A percentile compares a stretch with the other conserved stretches of the same genome.
These are phyloP conservation scores for Rhodotorula sp. DNA, from an alignment of 1,284 basidiomycete genomes.

Conservation along the genomic window DNA sequence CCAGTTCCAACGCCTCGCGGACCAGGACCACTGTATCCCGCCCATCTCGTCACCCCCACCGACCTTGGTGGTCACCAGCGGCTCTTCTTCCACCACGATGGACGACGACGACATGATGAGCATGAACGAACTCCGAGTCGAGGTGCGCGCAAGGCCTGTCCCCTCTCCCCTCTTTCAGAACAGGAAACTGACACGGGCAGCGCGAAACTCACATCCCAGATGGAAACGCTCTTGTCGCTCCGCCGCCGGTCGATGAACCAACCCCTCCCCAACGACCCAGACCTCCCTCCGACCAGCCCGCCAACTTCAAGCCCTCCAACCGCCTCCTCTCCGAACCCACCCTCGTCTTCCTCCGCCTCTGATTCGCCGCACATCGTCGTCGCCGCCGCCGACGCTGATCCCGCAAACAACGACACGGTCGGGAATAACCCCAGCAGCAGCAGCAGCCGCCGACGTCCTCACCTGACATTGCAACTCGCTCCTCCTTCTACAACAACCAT, in stretches of 20 bases:
- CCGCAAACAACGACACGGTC: no score
- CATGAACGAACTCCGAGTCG: conserved; percentile 21
- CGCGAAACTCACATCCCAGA: conserved; percentile 9
- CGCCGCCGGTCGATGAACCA: conserved; percentile 41
- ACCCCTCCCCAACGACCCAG: conserved; percentile 39
- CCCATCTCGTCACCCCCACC: conserved; percentile 1
- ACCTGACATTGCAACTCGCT: conserved; percentile 26
- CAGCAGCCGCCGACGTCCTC: conserved; percentile 9
- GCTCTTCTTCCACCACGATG: neutral
- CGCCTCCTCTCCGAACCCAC: neutral
- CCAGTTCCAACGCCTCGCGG: conserved; percentile 10
- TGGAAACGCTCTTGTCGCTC: conserved; percentile 41
- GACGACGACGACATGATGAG: conserved; percentile 8
- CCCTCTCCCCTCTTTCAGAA: no score
- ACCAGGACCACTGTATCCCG: conserved; percentile 19
- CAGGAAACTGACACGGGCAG: neutral
- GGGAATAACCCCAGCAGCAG: no score
- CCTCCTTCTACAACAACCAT: neutral
- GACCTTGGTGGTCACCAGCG: conserved; percentile 1
- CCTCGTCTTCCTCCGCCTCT: neutral
- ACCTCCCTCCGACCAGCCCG: conserved; percentile 34
- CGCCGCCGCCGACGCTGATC: neutral
- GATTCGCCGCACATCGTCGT: neutral
- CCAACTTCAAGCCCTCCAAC: conserved; percentile 14
- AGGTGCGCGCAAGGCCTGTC: conserved; percentile 9